Evolutionary conservation across 768 basidiomycete species (phyloP).

Genomic region (Symmetrospora coprosmae): DNA sequence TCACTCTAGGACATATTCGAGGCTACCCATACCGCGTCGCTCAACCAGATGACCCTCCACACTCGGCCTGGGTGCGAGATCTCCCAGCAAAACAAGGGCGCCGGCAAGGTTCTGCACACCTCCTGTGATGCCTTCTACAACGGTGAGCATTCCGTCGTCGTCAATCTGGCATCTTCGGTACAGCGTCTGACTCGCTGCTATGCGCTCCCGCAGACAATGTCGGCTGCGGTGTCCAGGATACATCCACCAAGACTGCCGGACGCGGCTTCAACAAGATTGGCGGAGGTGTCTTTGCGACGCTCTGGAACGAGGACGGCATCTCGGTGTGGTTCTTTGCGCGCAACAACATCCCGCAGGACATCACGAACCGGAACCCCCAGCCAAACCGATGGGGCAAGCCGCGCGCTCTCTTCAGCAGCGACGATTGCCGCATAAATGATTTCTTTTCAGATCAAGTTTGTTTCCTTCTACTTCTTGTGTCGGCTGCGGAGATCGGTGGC

Average conservation of each 20-base stretch:
- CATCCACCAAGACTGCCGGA: slow-evolving; percentile 39
- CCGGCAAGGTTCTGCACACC: background rate
- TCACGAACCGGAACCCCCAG: slow-evolving; percentile 35
- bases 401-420: slow-evolving; percentile 38
- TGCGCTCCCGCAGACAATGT: too few relatives aligned
- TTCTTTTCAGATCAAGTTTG: slow-evolving; percentile 35
- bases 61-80: slow-evolving; percentile 11
- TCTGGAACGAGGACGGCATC: slow-evolving; percentile 37
- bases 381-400: slow-evolving; percentile 42
- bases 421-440: slow-evolving; percentile 37
- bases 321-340: slow-evolving; percentile 44
- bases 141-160: too few relatives aligned
- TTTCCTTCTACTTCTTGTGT: background rate
- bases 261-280: slow-evolving; percentile 28
- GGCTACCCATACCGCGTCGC: slow-evolving; percentile 53
- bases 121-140: background rate
- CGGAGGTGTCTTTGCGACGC: slow-evolving; percentile 21
- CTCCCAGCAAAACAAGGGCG: background rate
- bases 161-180: too few relatives aligned
- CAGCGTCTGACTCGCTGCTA: too few relatives aligned
- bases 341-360: slow-evolving; percentile 30
- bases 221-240: slow-evolving; percentile 42
- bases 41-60: slow-evolving; percentile 42
- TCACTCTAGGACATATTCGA: slow-evolving; percentile 53
- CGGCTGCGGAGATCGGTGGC: too few relatives aligned